These are phyloP conservation scores for Tolypocladium sp. DNA, from an alignment of 2,329 filamentous ascomycete genomes.

Conservation along the genomic window DNA sequence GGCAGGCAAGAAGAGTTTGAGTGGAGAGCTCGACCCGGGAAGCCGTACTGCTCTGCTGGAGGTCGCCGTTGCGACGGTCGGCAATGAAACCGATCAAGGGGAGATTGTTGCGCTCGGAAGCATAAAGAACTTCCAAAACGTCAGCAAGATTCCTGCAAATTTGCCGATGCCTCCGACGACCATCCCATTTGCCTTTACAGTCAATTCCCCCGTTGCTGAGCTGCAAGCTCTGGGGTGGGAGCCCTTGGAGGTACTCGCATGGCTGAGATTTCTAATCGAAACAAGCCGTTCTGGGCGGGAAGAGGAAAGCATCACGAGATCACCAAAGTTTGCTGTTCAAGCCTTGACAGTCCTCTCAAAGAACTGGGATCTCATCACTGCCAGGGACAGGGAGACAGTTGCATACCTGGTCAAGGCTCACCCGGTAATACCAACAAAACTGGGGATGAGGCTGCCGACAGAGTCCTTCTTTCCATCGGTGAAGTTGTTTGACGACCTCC, in stretches of 20 bases:
- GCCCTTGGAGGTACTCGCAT: slow-evolving; percentile 73
- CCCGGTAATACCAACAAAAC: slow-evolving; percentile 79
- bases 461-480: slow-evolving; percentile 93
- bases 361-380: slow-evolving; percentile 75
- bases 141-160: slow-evolving; percentile 70
- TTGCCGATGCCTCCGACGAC: slow-evolving; percentile 74
- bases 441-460: slow-evolving; percentile 75
- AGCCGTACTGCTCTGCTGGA: slow-evolving; percentile 65
- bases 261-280: slow-evolving; percentile 74
- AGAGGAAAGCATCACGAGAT: slow-evolving; percentile 62
- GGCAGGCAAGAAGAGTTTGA: slow-evolving; percentile 63
- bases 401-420: slow-evolving; percentile 54
- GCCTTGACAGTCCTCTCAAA: slow-evolving; percentile 77
- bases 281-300: slow-evolving; percentile 49
- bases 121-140: slow-evolving; percentile 66
- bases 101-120: slow-evolving; percentile 69
- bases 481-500: slow-evolving; percentile 88
- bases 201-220: slow-evolving; percentile 54
- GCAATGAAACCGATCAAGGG: slow-evolving; percentile 51
- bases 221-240: slow-evolving; percentile 79
- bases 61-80: slow-evolving; percentile 66
- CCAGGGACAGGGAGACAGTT: slow-evolving; percentile 55
- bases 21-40: slow-evolving; percentile 61
- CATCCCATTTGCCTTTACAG: slow-evolving; percentile 78
- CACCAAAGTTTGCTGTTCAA: slow-evolving; percentile 64